Evolutionary conservation across 176 grass and related monocot genomes (phyloP).

Genomic region (Carex kokanica): DNA sequence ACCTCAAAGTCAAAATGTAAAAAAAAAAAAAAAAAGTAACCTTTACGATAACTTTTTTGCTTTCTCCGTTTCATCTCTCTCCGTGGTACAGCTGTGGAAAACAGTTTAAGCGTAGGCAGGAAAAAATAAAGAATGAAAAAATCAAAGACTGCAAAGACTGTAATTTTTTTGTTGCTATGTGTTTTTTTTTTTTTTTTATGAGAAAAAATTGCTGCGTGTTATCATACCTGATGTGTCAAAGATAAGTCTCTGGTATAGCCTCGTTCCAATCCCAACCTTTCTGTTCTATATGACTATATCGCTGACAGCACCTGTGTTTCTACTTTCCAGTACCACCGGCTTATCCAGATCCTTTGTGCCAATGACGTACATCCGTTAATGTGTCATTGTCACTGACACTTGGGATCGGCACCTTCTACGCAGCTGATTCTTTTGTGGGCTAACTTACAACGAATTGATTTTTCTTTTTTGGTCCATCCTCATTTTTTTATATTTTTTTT

Average conservation of each 20-base stretch:
- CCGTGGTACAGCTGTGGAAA: too few species aligned
- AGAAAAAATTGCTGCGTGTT: too few species aligned
- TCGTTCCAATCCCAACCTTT: not conserved
- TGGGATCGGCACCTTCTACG: too few species aligned
- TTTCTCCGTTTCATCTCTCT: too few species aligned
- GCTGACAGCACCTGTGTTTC: not conserved
- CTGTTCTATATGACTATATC: not conserved
- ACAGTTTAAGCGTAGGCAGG: too few species aligned
- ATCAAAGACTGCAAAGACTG: not conserved
- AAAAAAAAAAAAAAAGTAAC: too few species aligned
- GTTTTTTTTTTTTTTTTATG: not conserved
- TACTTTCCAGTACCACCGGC: not conserved
- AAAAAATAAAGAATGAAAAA: too few species aligned
- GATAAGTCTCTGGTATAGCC: not conserved
- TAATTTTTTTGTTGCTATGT: not conserved
- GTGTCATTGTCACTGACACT: not conserved
- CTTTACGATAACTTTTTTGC: too few species aligned
- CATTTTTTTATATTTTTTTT: too few species aligned
- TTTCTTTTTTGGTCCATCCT: too few species aligned
- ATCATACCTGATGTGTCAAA: constrained; percentile 2
- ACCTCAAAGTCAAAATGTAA: too few species aligned
- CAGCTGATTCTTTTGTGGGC: not conserved
- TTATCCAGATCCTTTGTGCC: not conserved
- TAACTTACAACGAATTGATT: not conserved
- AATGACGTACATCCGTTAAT: not conserved